These are phyloP conservation scores for Lathyrus sativus DNA, from an alignment of 306 rosid genomes.

Conservation along the genomic window DNA sequence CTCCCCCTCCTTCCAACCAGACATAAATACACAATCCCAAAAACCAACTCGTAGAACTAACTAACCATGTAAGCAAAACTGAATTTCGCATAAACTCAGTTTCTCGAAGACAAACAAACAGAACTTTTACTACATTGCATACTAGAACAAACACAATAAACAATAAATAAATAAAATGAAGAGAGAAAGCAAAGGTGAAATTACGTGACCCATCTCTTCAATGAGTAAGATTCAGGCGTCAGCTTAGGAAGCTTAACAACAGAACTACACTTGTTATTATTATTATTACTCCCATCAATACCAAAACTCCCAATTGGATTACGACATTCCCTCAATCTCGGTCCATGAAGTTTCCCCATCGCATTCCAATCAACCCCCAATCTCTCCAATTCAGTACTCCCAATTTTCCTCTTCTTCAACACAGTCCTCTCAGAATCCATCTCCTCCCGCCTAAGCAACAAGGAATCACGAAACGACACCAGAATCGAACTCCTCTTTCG, in stretches of 20 bases:
- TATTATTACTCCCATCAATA: slow-evolving; percentile 41
- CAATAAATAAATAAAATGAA: slow-evolving; percentile 5
- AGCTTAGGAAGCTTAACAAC: slow-evolving; percentile 44
- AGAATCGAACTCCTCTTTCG: slow-evolving; percentile 45
- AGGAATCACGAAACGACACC: not conserved
- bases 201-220: slow-evolving; percentile 86
- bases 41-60: slow-evolving; percentile 2
- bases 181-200: not conserved
- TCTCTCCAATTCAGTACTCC: slow-evolving; percentile 64
- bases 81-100: not conserved
- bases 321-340: slow-evolving; percentile 83
- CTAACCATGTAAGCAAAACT: slow-evolving; percentile 3
- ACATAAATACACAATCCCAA: slow-evolving; percentile 12
- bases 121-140: not conserved
- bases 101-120: slow-evolving; percentile 15
- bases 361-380: slow-evolving; percentile 71
- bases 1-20: not conserved
- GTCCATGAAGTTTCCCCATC: slow-evolving; percentile 50
- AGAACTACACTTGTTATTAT: slow-evolving; percentile 49
- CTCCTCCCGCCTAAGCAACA: not conserved
- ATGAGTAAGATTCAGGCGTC: slow-evolving; percentile 49
- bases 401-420: slow-evolving; percentile 52
- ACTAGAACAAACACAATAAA: not conserved
- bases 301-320: slow-evolving; percentile 31
- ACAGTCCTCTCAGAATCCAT: slow-evolving; percentile 27